These are phyloP conservation scores for Paragyromitra xinjiangensis DNA, from an alignment of 495 filamentous ascomycete species.

Conservation along the genomic window DNA sequence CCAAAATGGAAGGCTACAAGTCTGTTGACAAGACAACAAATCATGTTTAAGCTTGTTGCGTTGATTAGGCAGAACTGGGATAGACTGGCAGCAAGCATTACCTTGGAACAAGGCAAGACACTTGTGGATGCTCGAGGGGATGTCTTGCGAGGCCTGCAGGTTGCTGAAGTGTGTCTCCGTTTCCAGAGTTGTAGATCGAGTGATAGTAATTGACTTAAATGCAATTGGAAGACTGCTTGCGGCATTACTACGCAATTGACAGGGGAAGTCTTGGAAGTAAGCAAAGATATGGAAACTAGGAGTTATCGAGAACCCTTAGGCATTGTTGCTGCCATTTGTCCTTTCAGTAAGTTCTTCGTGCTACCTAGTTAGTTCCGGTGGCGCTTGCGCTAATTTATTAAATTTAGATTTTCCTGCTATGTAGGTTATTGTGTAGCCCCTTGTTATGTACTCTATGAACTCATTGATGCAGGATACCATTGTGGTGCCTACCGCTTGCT, in stretches of 20 bases:
- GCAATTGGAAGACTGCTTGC: conserved; percentile 71
- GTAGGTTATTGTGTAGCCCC: conserved; percentile 7
- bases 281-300: conserved; percentile 99
- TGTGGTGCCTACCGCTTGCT: conserved; percentile 96
- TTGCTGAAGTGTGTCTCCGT: conserved; percentile 71
- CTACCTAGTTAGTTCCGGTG: neutral
- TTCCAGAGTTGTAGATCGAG: neutral
- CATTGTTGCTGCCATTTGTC: conserved; percentile 95
- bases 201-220: conserved; percentile 10
- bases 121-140: conserved; percentile 95
- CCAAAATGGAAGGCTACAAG: conserved; percentile 84
- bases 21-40: conserved; percentile 85
- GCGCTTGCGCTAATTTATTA: conserved; percentile 9
- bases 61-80: conserved; percentile 97
- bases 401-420: conserved; percentile 93
- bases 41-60: conserved; percentile 94
- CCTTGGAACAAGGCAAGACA: conserved; percentile 97
- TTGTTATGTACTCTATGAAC: neutral
- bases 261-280: conserved; percentile 93
- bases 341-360: conserved; percentile 78
- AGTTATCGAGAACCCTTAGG: conserved; percentile 92
- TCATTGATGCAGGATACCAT: conserved; percentile 73
- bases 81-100: conserved; percentile 91
- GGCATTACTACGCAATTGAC: conserved; percentile 92
- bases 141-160: conserved; percentile 93